Evolutionary conservation across 345 rosid genomes (phyloP).

Genomic region (Firmiana major): DNA sequence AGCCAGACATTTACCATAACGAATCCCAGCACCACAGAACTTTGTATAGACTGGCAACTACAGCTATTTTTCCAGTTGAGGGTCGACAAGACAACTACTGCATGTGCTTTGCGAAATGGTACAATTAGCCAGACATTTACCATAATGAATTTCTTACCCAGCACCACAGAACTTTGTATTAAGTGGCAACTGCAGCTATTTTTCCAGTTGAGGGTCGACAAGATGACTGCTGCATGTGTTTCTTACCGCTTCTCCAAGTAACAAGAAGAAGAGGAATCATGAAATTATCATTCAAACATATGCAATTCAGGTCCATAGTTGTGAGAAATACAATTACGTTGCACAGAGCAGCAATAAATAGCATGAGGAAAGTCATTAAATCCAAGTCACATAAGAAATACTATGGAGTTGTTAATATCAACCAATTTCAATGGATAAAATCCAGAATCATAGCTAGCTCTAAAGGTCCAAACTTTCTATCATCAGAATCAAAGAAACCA

Average conservation of each 20-base stretch:
- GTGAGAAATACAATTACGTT: background rate
- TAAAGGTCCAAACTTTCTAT: background rate
- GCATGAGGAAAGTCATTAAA: background rate
- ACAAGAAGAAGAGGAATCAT: background rate
- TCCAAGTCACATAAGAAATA: background rate
- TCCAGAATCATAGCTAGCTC: background rate
- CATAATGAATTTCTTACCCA: background rate
- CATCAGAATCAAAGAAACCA: background rate
- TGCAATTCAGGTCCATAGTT: background rate
- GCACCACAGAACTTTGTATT: background rate
- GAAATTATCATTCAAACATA: background rate
- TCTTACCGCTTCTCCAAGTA: background rate
- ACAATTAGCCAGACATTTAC: background rate
- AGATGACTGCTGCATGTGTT: background rate
- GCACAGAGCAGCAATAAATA: background rate
- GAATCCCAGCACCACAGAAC: background rate
- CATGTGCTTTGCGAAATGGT: background rate
- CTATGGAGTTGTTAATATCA: background rate
- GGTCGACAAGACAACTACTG: background rate
- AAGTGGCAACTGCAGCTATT: background rate
- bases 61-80: background rate
- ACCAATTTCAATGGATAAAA: background rate
- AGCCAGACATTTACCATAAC: background rate
- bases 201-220: background rate
- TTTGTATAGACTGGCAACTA: background rate